Evolutionary conservation across 106 monocot genomes (phyloP), one percentile per base, ranked within the genome.

Genomic region (Posidonia australis): DNA sequence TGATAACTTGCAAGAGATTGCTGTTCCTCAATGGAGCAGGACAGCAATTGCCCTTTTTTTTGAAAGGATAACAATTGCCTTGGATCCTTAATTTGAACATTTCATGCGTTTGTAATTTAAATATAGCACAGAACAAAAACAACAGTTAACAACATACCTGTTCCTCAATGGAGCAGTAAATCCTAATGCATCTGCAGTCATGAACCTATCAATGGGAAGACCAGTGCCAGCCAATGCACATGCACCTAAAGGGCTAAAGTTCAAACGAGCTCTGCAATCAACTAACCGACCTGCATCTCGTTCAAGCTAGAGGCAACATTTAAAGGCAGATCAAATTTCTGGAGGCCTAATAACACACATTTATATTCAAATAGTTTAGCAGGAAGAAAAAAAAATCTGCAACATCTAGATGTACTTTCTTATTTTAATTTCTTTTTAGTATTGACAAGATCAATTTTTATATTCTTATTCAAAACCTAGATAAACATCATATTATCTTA

Each of bases 171-270:
- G 96, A 57, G 84, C 96, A 65, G 80, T 84, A 81, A 96, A 96
- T 28, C 78, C 82, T 69, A 96, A 73, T 30, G 84, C 82, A 43
- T 80, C 70, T 68, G 96, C 84, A 72, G 96, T 96, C 75, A 87
- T 78, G 66, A 87, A 96, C 67, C 96, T 82, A 70, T 96, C 74
- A 59, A 96, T 96, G n/a, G 96, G 90, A 78, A 96, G 90, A 5
- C 96, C 96, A 62, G 96, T 96, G 47, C 96, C 96, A 76, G 96
- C 96, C 74, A 96, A 80, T 66, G 96, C 96, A 83, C 96, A 90
- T 53, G 96, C 87, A 77, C 96, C 96, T 20, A 96, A 71, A n/a
- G 96, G 96, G 41, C 87, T 87, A 62, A 82, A 83, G 62, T 96
- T 96, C 80, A 90, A 56, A 26, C 86, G 77, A 28, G 80, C 78